These are phyloP conservation scores for Neurospora pannonica DNA, from an alignment of 495 filamentous ascomycete species.

Conservation along the genomic window DNA sequence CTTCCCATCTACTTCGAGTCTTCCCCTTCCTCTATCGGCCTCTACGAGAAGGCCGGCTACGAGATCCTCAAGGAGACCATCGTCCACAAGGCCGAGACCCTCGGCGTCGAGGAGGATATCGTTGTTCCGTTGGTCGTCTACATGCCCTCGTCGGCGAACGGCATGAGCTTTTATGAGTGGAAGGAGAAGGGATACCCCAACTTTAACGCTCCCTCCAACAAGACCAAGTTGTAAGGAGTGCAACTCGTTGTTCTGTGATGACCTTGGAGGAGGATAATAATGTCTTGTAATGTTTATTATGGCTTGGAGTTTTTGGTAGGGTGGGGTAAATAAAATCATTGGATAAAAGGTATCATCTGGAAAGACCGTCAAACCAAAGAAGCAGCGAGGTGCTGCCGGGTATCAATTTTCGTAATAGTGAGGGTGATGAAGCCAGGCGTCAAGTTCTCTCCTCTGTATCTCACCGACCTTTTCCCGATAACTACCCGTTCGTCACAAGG, in stretches of 20 bases:
- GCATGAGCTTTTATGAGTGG: conserved; percentile 21
- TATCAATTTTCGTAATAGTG: not conserved
- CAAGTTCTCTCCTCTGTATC: not conserved
- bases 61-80: conserved; percentile 19
- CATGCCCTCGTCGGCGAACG: conserved; percentile 18
- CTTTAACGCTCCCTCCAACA: not conserved
- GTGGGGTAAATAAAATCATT: not conserved
- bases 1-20: conserved; percentile 30
- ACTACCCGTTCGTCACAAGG: not conserved
- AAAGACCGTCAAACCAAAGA: not conserved
- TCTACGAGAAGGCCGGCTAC: conserved; percentile 23
- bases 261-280: not conserved
- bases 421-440: not conserved
- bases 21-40: conserved; percentile 14
- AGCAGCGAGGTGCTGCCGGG: not conserved
- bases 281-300: not conserved
- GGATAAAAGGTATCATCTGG: not conserved
- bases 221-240: not conserved
- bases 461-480: not conserved
- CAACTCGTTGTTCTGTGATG: not conserved
- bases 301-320: not conserved
- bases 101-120: conserved; percentile 17
- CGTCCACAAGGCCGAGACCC: conserved; percentile 21
- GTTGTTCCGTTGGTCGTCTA: conserved; percentile 19
- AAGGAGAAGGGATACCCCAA: conserved; percentile 14